Evolutionary conservation across 2,329 filamentous ascomycete genomes (phyloP), one percentile per base, ranked within the genome.

Genomic region (Magnaporthiopsis incrustans): DNA sequence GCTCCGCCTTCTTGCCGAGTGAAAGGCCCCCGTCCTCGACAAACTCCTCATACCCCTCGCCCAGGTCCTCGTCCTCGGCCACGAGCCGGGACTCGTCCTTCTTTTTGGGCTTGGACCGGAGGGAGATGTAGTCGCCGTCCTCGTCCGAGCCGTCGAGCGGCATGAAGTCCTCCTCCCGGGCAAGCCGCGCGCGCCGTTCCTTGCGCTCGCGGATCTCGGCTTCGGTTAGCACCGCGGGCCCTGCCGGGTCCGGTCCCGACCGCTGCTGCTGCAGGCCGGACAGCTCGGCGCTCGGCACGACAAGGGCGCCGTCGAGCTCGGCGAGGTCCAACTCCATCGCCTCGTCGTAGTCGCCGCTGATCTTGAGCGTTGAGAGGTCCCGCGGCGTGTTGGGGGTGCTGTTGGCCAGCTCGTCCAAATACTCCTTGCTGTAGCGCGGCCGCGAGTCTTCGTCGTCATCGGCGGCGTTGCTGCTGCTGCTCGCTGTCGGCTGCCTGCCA

Each of bases 11-110:
- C 67, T 83, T 86, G 44, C 92, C 91, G 0, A 97, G 80, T 1
- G 90, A 85, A 12, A 97, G 85, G 10, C 86, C 85, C 11, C 90
- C 92, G 72, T 97, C 91, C 57, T 95, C 90, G 11, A 95, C 91
- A 70, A 91, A 97, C 64, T 94, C 89, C 66, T 98, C 94, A 69
- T 96, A 98, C 0, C 92, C 93, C 77, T 98, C 95, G 53, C 90
- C 91, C 0, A 97, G 83, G 71, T 98, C 92, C 73, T 98, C 94
- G 70, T 98, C 94, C 44, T 97, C 92, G 57, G 83, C 85, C 7
- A 92, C 84, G 2, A 98, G 82, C 1, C 94, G 84, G 7, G 89
- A 90, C 66, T 92, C 84, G 44, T 85, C 83, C 68, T 89, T 86
- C 70, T 88, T 85, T 67, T 85, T 85, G 25, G 78, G 63, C 25